phyloP scores from a whole-genome alignment of 1,139 yeast genomes.

The Saccharomyces hybrid region DNA sequence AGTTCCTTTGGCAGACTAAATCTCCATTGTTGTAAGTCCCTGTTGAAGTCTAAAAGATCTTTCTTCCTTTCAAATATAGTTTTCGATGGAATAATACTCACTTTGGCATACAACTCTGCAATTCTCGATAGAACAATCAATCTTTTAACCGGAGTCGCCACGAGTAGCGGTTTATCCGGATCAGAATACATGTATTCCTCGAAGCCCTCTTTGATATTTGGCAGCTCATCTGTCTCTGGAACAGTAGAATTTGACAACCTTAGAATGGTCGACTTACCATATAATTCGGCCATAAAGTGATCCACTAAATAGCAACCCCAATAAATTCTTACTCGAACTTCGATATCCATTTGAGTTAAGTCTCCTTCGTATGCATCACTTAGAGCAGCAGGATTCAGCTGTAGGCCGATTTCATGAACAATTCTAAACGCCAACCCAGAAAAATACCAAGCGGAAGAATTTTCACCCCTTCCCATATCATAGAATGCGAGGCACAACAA shows the following conservation, averaged over 20 bases:
- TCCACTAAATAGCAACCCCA: constrained; percentile 62
- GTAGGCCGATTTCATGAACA: constrained; percentile 56
- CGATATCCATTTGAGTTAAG: constrained; percentile 36
- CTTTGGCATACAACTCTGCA: constrained; percentile 38
- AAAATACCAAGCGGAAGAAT: constrained; percentile 55
- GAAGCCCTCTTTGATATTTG: constrained; percentile 46
- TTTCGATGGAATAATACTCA: background rate
- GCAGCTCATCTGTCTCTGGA: constrained; percentile 40
- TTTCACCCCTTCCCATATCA: constrained; percentile 38
- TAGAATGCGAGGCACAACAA: constrained; percentile 34
- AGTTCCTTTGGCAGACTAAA: constrained; percentile 39
- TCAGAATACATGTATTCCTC: constrained; percentile 33
- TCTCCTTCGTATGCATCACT: constrained; percentile 26
- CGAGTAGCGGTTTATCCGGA: constrained; percentile 26
- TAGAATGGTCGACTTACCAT: constrained; percentile 50
- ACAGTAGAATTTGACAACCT: constrained; percentile 38
- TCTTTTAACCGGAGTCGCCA: constrained; percentile 40
- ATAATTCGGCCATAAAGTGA: constrained; percentile 46
- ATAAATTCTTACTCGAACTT: constrained; percentile 51
- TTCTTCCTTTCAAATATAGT: constrained; percentile 18
- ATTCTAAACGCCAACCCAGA: constrained; percentile 56
- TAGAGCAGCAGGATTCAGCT: constrained; percentile 52
- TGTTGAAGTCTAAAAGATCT: constrained; percentile 37
- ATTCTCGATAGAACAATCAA: constrained; percentile 47
- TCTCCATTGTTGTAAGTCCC: constrained; percentile 44